Conservation (phyloP, 2,329 filamentous ascomycete species). For the Annulohypoxylon truncatum region DNA sequence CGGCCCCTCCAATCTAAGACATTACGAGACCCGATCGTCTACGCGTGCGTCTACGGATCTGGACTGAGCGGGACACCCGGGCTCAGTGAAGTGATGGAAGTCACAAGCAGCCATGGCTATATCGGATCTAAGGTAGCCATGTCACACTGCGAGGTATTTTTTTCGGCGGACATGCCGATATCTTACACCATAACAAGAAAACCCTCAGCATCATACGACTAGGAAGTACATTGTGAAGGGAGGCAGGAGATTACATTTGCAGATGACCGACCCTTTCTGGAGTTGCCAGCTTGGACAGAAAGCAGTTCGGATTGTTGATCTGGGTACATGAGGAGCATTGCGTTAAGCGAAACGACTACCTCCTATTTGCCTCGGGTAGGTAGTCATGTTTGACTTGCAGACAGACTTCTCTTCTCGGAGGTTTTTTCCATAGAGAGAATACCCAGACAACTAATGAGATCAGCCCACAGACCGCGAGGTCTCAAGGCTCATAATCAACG, state of each 20-base stretch:
- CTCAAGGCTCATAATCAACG: slow-evolving; percentile 2
- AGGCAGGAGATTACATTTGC: background rate
- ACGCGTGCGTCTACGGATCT: background rate
- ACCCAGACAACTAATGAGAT: slow-evolving; percentile 27
- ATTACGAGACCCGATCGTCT: background rate
- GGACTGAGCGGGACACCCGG: background rate
- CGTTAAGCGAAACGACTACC: background rate
- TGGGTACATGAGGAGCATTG: slow-evolving; percentile 2
- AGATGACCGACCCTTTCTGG: background rate
- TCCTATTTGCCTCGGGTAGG: background rate
- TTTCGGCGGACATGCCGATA: background rate
- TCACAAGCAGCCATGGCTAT: background rate
- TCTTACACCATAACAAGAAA: background rate
- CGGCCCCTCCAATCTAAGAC: background rate
- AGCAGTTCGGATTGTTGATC: background rate
- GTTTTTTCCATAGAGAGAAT: slow-evolving; percentile 35
- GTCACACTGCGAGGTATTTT: slow-evolving; percentile 5
- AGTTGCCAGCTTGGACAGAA: slow-evolving; percentile 6
- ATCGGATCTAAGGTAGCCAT: background rate
- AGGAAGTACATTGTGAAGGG: background rate
- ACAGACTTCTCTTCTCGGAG: slow-evolving; percentile 22
- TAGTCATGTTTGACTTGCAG: background rate
- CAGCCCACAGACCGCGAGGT: slow-evolving; percentile 21
- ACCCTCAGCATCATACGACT: background rate
- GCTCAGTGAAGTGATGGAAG: background rate